phyloP scores from a whole-genome alignment of 2,329 filamentous ascomycete species.

The Colletotrichum higginsianum region DNA sequence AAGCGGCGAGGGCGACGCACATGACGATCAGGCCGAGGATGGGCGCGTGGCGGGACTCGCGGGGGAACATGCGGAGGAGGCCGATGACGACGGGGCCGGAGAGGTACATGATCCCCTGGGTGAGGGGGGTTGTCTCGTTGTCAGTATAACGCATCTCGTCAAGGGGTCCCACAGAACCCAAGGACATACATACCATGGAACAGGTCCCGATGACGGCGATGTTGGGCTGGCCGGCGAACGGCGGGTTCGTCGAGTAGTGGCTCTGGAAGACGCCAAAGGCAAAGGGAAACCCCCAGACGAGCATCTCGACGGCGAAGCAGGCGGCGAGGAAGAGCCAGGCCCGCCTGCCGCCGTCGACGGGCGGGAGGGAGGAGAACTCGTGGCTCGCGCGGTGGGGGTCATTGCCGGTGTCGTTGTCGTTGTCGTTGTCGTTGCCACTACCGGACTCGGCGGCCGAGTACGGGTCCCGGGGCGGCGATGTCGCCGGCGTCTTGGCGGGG shows the following conservation, averaged over 20 bases:
- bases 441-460: conserved; percentile 20
- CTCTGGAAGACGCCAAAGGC: conserved; percentile 80
- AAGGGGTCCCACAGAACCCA: not conserved
- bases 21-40: conserved; percentile 64
- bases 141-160: conserved; percentile 10
- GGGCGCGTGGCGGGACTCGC: conserved; percentile 58
- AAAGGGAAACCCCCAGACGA: conserved; percentile 76
- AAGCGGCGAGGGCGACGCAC: conserved; percentile 66
- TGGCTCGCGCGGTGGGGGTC: conserved; percentile 22
- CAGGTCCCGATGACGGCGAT: conserved; percentile 77
- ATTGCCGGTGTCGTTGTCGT: not conserved
- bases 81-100: conserved; percentile 64
- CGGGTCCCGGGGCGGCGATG: conserved; percentile 16
- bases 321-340: conserved; percentile 52
- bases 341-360: conserved; percentile 55
- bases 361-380: conserved; percentile 49
- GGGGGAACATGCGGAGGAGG: conserved; percentile 60
- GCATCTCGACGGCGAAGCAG: conserved; percentile 64
- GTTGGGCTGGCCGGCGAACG: conserved; percentile 67
- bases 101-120: conserved; percentile 69
- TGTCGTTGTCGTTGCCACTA: conserved; percentile 14
- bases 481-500: not conserved
- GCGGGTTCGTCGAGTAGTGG: conserved; percentile 73
- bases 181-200: conserved; percentile 61
- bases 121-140: not conserved